Evolutionary conservation across 2,329 filamentous ascomycete genomes (phyloP).

Genomic region (Trichoderma citrinoviride): DNA sequence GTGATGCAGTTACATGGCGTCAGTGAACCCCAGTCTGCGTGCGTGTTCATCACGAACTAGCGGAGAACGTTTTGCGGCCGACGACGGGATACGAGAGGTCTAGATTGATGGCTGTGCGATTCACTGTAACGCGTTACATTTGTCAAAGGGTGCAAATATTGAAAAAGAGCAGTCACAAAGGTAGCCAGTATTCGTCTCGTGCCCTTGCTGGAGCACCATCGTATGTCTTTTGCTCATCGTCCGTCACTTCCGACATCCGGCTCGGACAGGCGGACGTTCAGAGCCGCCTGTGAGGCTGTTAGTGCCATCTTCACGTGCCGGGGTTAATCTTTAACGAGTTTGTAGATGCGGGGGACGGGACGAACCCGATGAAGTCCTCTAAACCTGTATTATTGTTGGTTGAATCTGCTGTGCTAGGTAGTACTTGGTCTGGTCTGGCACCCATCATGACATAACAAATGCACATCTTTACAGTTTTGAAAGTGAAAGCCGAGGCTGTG

Average conservation of each 20-base stretch:
- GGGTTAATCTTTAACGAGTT: not conserved
- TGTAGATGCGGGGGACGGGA: constrained; percentile 7
- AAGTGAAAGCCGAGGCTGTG: not conserved
- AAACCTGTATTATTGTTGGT: not conserved
- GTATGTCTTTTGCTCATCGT: not conserved
- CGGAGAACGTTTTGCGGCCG: not conserved
- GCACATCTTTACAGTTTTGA: not conserved
- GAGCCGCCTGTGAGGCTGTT: not conserved
- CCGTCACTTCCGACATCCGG: not conserved
- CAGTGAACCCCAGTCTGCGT: not conserved
- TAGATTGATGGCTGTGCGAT: not conserved
- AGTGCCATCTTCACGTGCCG: constrained; percentile 12
- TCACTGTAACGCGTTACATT: not conserved
- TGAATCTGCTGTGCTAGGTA: not conserved
- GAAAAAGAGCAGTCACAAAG: not conserved
- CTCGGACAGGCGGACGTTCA: too few species aligned
- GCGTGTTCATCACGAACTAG: not conserved
- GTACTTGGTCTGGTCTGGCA: not conserved
- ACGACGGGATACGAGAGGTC: not conserved
- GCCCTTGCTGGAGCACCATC: too few species aligned
- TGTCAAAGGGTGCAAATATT: not conserved
- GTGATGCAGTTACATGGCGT: constrained; percentile 1
- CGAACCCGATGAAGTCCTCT: not conserved
- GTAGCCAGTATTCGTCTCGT: too few species aligned
- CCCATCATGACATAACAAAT: not conserved